Conservation (phyloP, 2,329 filamentous ascomycete genomes). For the Aspergillus calidoustus region DNA sequence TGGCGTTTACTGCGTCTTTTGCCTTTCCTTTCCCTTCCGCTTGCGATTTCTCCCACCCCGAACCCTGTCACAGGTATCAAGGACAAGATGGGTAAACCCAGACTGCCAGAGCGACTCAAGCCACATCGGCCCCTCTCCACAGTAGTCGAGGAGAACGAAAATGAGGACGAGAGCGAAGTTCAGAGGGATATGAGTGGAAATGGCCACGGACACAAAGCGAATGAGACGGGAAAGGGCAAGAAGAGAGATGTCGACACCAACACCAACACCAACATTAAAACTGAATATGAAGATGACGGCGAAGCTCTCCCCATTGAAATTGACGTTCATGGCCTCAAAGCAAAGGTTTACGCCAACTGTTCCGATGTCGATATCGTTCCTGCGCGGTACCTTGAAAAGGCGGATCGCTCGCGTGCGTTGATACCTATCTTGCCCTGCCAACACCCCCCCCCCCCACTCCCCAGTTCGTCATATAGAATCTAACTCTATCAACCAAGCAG, state of each 20-base stretch:
- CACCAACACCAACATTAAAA: neutral
- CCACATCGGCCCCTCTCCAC: neutral
- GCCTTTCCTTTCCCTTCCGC: neutral
- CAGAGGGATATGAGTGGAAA: neutral
- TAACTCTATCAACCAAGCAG: constrained; percentile 16
- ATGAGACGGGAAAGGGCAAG: neutral
- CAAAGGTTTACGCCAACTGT: constrained; percentile 28
- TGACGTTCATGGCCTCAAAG: constrained; percentile 28
- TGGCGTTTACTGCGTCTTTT: neutral
- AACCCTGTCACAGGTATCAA: neutral
- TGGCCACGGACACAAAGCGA: neutral
- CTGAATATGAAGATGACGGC: neutral
- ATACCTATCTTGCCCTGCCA: neutral
- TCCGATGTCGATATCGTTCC: constrained; percentile 30
- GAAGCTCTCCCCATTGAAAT: constrained; percentile 18
- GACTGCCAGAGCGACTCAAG: neutral
- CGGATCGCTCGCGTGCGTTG: constrained; percentile 21
- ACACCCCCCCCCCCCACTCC: neutral
- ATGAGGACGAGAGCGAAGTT: neutral
- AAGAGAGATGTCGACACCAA: neutral
- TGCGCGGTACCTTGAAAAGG: constrained; percentile 23
- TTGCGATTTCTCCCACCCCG: neutral
- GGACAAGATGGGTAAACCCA: neutral
- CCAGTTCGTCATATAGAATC: neutral
- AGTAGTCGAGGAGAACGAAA: constrained; percentile 1